Evolutionary conservation across 2,329 filamentous ascomycete species (phyloP).

Genomic region (Phialophora chinensis): DNA sequence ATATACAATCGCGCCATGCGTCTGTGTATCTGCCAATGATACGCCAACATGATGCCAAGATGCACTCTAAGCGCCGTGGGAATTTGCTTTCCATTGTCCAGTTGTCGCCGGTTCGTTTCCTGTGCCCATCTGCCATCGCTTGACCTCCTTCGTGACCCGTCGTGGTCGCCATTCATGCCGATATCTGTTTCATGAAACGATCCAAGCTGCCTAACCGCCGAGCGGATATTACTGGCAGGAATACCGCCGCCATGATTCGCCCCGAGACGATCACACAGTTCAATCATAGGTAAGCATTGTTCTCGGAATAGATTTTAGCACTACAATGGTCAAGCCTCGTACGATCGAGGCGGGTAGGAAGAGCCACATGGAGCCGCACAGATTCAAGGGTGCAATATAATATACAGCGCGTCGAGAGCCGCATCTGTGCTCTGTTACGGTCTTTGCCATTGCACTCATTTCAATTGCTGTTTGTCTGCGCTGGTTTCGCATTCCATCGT

Average conservation of each 20-base stretch:
- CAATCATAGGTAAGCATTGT: slow-evolving; percentile 9
- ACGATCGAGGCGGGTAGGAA: neutral
- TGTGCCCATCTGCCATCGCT: neutral
- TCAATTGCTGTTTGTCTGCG: slow-evolving; percentile 11
- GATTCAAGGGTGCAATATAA: slow-evolving; percentile 4
- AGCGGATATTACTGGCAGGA: slow-evolving; percentile 3
- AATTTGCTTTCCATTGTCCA: neutral
- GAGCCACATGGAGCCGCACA: neutral
- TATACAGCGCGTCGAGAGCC: neutral
- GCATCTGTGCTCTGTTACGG: slow-evolving; percentile 4
- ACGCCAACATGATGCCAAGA: neutral
- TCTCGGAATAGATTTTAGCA: slow-evolving; percentile 17
- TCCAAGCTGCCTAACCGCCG: slow-evolving; percentile 20
- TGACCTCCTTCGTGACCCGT: slow-evolving; percentile 1
- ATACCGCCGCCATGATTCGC: slow-evolving; percentile 10
- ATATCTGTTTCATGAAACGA: slow-evolving; percentile 12
- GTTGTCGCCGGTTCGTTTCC: neutral
- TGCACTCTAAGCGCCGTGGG: neutral
- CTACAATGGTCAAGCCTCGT: neutral
- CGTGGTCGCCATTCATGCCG: neutral
- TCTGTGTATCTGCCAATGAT: neutral
- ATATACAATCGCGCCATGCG: slow-evolving; percentile 3
- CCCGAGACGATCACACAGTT: neutral
- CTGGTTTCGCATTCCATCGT: slow-evolving; percentile 12
- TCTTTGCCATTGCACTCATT: slow-evolving; percentile 4